Conservation (phyloP, 2,329 filamentous ascomycete genomes). For the Penicillium sp. region DNA sequence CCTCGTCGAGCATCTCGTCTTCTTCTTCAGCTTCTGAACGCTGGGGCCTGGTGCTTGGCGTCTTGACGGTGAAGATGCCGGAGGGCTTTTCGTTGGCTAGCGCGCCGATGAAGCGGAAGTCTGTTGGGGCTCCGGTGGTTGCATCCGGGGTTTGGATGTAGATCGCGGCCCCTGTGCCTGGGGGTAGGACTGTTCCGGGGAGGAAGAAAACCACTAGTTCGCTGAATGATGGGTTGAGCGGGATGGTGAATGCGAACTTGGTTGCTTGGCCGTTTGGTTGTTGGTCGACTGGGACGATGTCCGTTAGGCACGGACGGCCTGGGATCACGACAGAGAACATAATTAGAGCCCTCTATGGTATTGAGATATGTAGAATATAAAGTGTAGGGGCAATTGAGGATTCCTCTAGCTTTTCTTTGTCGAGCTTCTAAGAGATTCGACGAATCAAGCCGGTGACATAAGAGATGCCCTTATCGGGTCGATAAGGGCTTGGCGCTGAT, state of each 20-base stretch:
- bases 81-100: slow-evolving; percentile 87
- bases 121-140: slow-evolving; percentile 34
- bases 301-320: slow-evolving; percentile 55
- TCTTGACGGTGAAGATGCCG: slow-evolving; percentile 75
- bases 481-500: slow-evolving; percentile 23
- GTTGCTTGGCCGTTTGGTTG: slow-evolving; percentile 53
- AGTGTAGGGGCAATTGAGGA: background rate
- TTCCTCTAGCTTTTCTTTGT: background rate
- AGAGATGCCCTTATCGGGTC: slow-evolving; percentile 23
- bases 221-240: slow-evolving; percentile 53
- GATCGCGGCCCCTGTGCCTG: slow-evolving; percentile 76
- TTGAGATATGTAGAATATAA: background rate
- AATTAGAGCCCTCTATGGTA: background rate
- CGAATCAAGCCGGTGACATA: slow-evolving; percentile 19
- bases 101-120: slow-evolving; percentile 81
- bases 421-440: slow-evolving; percentile 9
- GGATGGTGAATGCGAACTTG: slow-evolving; percentile 65
- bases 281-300: slow-evolving; percentile 47
- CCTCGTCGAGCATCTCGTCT: slow-evolving; percentile 47
- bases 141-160: slow-evolving; percentile 68
- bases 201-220: slow-evolving; percentile 88
- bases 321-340: slow-evolving; percentile 61
- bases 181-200: slow-evolving; percentile 68
- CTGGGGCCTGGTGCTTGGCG: slow-evolving; percentile 11
- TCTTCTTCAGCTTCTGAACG: slow-evolving; percentile 34